phyloP scores from a whole-genome alignment of 352 stramenopile genomes.

The Pythium insidiosum region DNA sequence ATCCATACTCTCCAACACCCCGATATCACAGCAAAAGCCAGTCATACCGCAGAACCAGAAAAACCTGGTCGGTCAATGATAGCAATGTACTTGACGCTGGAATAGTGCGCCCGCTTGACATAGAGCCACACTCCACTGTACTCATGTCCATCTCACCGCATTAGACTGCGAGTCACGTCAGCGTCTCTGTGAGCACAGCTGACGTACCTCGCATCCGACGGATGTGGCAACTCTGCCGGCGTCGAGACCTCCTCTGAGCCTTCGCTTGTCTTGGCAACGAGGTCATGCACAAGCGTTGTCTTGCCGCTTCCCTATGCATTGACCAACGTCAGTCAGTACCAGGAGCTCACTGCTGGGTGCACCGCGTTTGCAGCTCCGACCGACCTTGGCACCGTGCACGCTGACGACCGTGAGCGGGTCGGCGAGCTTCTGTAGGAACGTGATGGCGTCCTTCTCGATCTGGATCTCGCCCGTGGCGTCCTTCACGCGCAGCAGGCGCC shows the following conservation, averaged over 20 bases:
- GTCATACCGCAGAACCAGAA: neutral
- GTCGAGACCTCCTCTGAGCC: no score
- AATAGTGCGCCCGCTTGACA: constrained; percentile 50
- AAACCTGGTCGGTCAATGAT: constrained; percentile 56
- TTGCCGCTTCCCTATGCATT: constrained; percentile 39
- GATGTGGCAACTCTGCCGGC: no score
- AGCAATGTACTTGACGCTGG: constrained; percentile 66
- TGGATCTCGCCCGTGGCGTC: constrained; percentile 38
- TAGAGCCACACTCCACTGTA: constrained; percentile 59
- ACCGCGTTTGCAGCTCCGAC: no score
- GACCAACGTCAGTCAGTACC: neutral
- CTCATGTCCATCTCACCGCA: no score
- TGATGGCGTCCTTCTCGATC: constrained; percentile 62
- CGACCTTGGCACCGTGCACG: constrained; percentile 42
- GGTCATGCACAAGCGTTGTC: constrained; percentile 28
- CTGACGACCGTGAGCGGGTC: constrained; percentile 65
- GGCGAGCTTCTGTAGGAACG: constrained; percentile 60
- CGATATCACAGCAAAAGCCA: neutral
- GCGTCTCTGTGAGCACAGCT: neutral
- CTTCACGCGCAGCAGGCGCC: constrained; percentile 47
- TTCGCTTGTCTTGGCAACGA: constrained; percentile 22
- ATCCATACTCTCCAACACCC: neutral
- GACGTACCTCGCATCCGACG: constrained; percentile 2
- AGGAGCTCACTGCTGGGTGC: no score
- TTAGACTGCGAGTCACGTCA: no score